These are phyloP conservation scores for Flammula alnicola DNA, from an alignment of 1,284 basidiomycete species.

Conservation along the genomic window DNA sequence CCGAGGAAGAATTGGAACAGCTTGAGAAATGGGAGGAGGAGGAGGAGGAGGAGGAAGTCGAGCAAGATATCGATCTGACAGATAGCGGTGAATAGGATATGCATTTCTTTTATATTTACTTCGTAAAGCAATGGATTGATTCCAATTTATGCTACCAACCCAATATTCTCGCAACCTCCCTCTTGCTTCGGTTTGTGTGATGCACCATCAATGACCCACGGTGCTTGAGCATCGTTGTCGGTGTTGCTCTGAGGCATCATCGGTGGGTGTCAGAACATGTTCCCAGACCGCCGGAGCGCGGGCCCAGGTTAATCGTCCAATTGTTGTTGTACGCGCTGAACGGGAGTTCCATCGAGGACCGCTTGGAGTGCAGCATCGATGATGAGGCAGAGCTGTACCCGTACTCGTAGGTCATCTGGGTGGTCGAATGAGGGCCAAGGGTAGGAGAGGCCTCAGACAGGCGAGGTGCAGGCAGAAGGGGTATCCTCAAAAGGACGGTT, in stretches of 20 bases:
- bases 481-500: constrained; percentile 58
- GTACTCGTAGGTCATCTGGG: constrained; percentile 52
- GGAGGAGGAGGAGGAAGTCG: too few relatives aligned
- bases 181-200: too few relatives aligned
- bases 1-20: too few relatives aligned
- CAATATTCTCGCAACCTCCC: too few relatives aligned
- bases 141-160: too few relatives aligned
- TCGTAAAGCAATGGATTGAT: too few relatives aligned
- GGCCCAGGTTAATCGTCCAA: constrained; percentile 35
- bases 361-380: constrained; percentile 32
- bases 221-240: constrained; percentile 50
- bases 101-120: too few relatives aligned
- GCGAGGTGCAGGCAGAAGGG: constrained; percentile 72
- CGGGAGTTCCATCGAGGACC: constrained; percentile 66
- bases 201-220: too few relatives aligned
- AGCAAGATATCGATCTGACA: too few relatives aligned
- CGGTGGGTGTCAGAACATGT: constrained; percentile 75
- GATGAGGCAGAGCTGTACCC: constrained; percentile 40
- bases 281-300: constrained; percentile 54
- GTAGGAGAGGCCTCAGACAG: constrained; percentile 63
- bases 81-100: too few relatives aligned
- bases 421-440: constrained; percentile 67
- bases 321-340: constrained; percentile 46
- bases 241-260: constrained; percentile 58
- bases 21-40: too few relatives aligned